Percentiles rank a stretch among this genome's conserved stretches.
These are phyloP conservation scores for Cudoniella acicularis DNA, from an alignment of 495 filamentous ascomycete genomes.

Conservation along the genomic window DNA sequence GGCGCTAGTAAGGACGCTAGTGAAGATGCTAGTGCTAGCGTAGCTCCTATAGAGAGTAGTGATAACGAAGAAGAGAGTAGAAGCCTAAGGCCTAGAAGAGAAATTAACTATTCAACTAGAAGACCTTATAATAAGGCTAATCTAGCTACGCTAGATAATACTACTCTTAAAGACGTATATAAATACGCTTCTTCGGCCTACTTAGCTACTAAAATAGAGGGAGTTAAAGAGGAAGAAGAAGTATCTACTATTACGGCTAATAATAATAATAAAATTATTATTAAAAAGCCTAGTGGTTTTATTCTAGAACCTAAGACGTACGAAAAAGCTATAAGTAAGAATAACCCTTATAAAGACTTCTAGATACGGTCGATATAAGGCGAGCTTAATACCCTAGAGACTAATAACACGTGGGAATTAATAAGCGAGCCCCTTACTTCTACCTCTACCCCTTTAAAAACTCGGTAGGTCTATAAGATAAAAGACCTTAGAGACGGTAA, in stretches of 20 bases:
- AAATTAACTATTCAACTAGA: no score
- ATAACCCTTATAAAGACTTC: conserved; percentile 4
- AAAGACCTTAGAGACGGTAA: conserved; percentile 3
- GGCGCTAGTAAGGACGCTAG: no score
- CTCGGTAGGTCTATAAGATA: conserved; percentile 4
- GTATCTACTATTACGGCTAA: no score
- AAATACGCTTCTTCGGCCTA: neutral
- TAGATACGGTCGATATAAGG: conserved; percentile 1
- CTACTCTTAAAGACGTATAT: neutral
- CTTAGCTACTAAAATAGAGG: neutral
- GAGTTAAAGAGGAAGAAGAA: no score
- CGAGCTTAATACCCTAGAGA: neutral
- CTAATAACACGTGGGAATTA: neutral
- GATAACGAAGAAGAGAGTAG: no score
- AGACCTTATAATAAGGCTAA: no score
- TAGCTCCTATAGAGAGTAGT: no score
- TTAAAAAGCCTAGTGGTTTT: conserved; percentile 1
- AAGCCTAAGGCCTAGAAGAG: no score
- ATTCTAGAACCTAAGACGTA: conserved; percentile 4
- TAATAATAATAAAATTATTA: neutral
- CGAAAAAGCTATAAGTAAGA: conserved; percentile 7
- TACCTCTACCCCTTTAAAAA: no score
- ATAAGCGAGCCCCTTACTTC: neutral
- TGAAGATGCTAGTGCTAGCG: neutral
- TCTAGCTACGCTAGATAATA: no score